phyloP scores from a whole-genome alignment of 2,329 filamentous ascomycete species.

The Cadophora gregata region DNA sequence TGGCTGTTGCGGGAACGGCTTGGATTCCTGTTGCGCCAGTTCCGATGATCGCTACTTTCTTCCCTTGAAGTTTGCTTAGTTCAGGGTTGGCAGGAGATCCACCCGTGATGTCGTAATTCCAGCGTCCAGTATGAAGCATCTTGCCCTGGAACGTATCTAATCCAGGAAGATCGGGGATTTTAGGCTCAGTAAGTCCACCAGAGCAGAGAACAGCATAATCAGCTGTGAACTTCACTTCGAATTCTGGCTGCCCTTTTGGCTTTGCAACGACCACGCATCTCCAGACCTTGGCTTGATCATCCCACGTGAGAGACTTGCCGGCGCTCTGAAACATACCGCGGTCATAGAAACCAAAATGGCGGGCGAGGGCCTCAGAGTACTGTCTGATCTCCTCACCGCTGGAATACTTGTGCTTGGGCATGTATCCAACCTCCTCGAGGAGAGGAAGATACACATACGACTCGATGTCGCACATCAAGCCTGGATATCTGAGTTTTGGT shows the following conservation, averaged over 20 bases:
- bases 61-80: conserved; percentile 43
- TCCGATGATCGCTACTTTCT: conserved; percentile 40
- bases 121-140: conserved; percentile 52
- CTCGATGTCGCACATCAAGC: conserved; percentile 62
- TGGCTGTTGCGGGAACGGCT: conserved; percentile 49
- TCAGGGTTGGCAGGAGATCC: conserved; percentile 43
- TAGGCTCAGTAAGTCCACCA: conserved; percentile 51
- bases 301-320: conserved; percentile 53
- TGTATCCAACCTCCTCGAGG: conserved; percentile 64
- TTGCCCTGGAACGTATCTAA: conserved; percentile 48
- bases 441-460: conserved; percentile 64
- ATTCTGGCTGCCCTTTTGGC: conserved; percentile 21
- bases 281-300: conserved; percentile 48
- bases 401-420: conserved; percentile 50
- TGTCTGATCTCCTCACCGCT: conserved; percentile 41
- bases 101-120: conserved; percentile 51
- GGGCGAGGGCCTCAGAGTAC: conserved; percentile 53
- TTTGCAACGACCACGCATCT: conserved; percentile 17
- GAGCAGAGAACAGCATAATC: conserved; percentile 47
- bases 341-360: conserved; percentile 49
- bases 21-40: conserved; percentile 41
- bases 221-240: conserved; percentile 32
- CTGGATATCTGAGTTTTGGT: conserved; percentile 47
- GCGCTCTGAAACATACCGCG: conserved; percentile 54
- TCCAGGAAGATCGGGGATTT: conserved; percentile 52